Base-by-base conservation (phyloP, 169 alveolate species). In the Cyclospora cayetanensis region DNA sequence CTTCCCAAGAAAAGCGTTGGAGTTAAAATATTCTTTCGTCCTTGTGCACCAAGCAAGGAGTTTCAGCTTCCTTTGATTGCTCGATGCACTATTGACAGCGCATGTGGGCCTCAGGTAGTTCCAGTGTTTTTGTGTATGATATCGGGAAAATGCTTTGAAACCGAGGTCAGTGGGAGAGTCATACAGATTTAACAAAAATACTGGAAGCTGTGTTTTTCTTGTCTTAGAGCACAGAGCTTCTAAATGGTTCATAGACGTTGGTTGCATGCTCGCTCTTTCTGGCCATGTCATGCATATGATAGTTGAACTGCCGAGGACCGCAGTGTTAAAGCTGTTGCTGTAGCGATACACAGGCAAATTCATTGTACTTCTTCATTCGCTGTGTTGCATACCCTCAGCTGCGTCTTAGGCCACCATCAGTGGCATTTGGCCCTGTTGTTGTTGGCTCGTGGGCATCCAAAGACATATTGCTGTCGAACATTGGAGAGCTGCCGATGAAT, bases 371-470 rank as follows among this genome's bases (percentile, higher is more conserved):
- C 18, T 11, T 18, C n/a, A 27, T 63, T 22, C 74, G 11, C 37
- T 11, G 34, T 25, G 22, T 29, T 66, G 55, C 11, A 0, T 66
- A 83, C 52, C 41, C 43, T 27, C 72, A 90, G 88, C 80, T 90
- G 35, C 92, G 90, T 4, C 65, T 85, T 63, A 39, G 91, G 4
- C 90, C 80, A 39, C 93, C 91, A 2, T 84, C 94, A 11, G 60
- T 93, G 52, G 68, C 90, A 1, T 93, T 93, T 70, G 93, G 93
- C 2, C 76, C 84, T n/a, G 93, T 93, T 52, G 93, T 93, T 46
- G 92, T 93, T 55, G 79, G 85, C 41, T 72, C 92, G 11, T 60
- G 92, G 83, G 87, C 91, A 31, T 53, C 93, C n/a, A 88, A 76
- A 65, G 65, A 35, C 7, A 91, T 89, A 52, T 91, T 80, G 35